phyloP scores from a whole-genome alignment of 2,329 filamentous ascomycete species.

The Lachnellula suecica region DNA sequence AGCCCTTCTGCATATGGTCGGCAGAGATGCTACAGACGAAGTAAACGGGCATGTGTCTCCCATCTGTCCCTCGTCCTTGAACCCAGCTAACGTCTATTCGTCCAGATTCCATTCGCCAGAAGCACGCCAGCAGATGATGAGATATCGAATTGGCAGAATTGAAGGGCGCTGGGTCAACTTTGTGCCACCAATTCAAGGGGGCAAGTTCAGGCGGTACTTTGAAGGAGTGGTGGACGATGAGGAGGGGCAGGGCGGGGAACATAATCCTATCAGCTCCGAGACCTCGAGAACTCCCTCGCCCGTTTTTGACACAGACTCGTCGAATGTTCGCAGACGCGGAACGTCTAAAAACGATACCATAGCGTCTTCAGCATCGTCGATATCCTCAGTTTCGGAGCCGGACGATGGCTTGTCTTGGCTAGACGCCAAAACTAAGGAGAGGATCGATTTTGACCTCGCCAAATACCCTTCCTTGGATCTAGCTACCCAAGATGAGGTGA shows the following conservation, averaged over 20 bases:
- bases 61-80: not conserved
- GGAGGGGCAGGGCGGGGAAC: constrained; percentile 36
- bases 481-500: constrained; percentile 71
- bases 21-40: constrained; percentile 91
- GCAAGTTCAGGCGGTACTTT: constrained; percentile 62
- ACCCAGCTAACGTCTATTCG: constrained; percentile 2
- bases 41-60: constrained; percentile 71
- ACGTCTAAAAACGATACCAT: constrained; percentile 9
- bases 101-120: constrained; percentile 77
- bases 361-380: constrained; percentile 46
- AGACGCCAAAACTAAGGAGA: constrained; percentile 70
- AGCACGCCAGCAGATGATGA: constrained; percentile 71
- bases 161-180: constrained; percentile 87
- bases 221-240: constrained; percentile 34
- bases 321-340: constrained; percentile 21
- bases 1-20: constrained; percentile 89
- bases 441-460: constrained; percentile 72
- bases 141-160: constrained; percentile 80
- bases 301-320: constrained; percentile 30
- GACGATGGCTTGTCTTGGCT: constrained; percentile 63
- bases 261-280: constrained; percentile 23
- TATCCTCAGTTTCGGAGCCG: constrained; percentile 57
- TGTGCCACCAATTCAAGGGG: constrained; percentile 86
- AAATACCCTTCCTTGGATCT: constrained; percentile 80
- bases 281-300: constrained; percentile 33